Base-by-base conservation (phyloP, 148 eudicot species). In the Fallopia convolvulus region DNA sequence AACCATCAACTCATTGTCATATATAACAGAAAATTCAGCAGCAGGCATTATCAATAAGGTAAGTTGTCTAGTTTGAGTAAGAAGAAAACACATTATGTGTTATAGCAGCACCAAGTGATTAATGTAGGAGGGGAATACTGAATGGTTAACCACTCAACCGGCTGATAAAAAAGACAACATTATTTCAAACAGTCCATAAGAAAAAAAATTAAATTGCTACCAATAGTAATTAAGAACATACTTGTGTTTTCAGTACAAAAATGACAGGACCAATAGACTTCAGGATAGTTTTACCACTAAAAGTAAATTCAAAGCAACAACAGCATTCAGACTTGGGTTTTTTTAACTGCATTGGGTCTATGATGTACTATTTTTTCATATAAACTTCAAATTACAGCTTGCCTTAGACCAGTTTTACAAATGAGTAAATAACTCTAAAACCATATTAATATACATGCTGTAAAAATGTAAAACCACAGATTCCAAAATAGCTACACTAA, bases 161-260 rank as follows among this genome's bases (percentile, higher is more conserved):
- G 7, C 39, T 30, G 70, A 17, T 17, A 46, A 68, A 68, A 12
- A 68, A 39, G 46, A 68, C 17, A 68, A 63, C 32, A 63, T 11
- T 68, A 39, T 68, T 36, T 17, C 33, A 68, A 68, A 17, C 46
- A 9, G 15, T 36, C 20, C 8, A 44, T 44, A 14, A 68, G 41
- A 32, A 11, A 55, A 2, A 56, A 21, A n/a, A 63, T n/a, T 50
- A 11, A 68, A 39, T 15, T 53, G 30, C 63, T 36, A 41, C 23
- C 32, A 36, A 40, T 7, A 50, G 61, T 6, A 72, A 53, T 48
- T 40, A 41, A 4, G 78, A 77, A 83, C 94, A 83, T 86, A 95
- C 99, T 85, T 92, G 99, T 33, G 81, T 89, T 86, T 86, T 83
- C 75, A 88, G n/a, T 53, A 83, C 85, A 79, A 92, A 81, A 79